A percentile compares a stretch with the other conserved stretches of the same genome.
phyloP scores from a whole-genome alignment of 768 basidiomycete species.

The Trametes maxima region DNA sequence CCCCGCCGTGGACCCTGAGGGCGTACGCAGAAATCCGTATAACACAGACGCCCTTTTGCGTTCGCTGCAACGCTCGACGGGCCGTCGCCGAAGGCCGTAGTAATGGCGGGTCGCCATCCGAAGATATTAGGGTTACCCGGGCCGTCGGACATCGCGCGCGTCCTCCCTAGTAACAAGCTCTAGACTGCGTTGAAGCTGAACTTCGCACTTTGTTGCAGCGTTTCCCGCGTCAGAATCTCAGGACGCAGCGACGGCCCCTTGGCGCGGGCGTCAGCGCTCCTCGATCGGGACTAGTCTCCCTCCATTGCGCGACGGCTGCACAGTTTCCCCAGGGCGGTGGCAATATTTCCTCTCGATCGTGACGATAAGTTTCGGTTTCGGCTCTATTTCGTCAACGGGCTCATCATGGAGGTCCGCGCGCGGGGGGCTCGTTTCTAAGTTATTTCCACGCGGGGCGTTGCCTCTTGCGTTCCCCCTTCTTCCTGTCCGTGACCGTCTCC shows the following conservation, averaged over 20 bases:
- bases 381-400: slow-evolving; percentile 25
- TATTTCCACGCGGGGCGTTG: slow-evolving; percentile 24
- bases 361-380: slow-evolving; percentile 30
- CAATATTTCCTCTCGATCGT: slow-evolving; percentile 24
- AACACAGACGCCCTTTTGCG: neutral
- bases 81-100: slow-evolving; percentile 14
- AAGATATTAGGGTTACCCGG: slow-evolving; percentile 17
- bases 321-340: slow-evolving; percentile 23
- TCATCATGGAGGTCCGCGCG: slow-evolving; percentile 29
- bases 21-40: neutral
- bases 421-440: slow-evolving; percentile 25
- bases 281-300: slow-evolving; percentile 18
- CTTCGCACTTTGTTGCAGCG: slow-evolving; percentile 14
- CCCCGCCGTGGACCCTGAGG: neutral
- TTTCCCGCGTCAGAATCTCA: slow-evolving; percentile 19
- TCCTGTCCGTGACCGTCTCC: slow-evolving; percentile 24
- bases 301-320: slow-evolving; percentile 24
- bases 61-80: slow-evolving; percentile 10
- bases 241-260: slow-evolving; percentile 19
- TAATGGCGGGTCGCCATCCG: slow-evolving; percentile 18
- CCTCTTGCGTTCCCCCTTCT: slow-evolving; percentile 22
- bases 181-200: slow-evolving; percentile 19
- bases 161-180: slow-evolving; percentile 24
- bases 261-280: slow-evolving; percentile 19
- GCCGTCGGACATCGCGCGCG: slow-evolving; percentile 19